Evolutionary conservation across 164 flowering plant genomes (phyloP).

Genomic region (Vitis vinifera): ASM3070453v1 NC_081813.1:19767501-19768000

Average conservation of each 20-base stretch:
- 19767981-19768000: too few relatives aligned
- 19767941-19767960: too few relatives aligned
- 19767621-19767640: not conserved
- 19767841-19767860: too few relatives aligned
- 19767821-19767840: too few relatives aligned
- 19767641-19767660: not conserved
- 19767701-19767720: not conserved
- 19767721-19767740: not conserved
- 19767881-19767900: too few relatives aligned
- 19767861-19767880: too few relatives aligned
- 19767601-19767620: not conserved
- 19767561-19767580: not conserved
- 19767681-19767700: not conserved
- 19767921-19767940: too few relatives aligned
- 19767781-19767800: too few relatives aligned
- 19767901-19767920: too few relatives aligned
- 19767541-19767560: constrained; percentile 1
- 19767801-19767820: too few relatives aligned
- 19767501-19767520: constrained; percentile 89
- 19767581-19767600: not conserved
- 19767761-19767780: too few relatives aligned
- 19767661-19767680: not conserved
- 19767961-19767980: too few relatives aligned
- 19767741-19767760: not conserved
- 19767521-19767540: constrained; percentile 87